Percentiles rank a stretch among this genome's conserved stretches.
Evolutionary conservation across 345 rosid species (phyloP).

Genomic region (Citrus medica): DNA sequence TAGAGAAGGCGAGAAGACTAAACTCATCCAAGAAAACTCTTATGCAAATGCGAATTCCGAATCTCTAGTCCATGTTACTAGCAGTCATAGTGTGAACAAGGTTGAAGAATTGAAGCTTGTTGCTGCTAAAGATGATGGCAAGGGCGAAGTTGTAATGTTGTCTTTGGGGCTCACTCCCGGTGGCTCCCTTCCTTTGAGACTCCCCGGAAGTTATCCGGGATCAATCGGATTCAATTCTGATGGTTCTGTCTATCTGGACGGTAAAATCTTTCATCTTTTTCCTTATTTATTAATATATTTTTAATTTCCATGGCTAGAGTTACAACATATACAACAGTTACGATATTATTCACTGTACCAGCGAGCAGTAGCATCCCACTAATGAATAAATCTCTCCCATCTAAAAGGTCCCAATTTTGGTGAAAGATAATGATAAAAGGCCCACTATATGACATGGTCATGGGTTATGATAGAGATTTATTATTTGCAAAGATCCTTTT

Average conservation of each 20-base stretch:
- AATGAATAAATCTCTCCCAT: constrained; percentile 12
- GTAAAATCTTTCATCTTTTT: constrained; percentile 31
- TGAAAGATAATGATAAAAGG: constrained; percentile 9
- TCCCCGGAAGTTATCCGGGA: constrained; percentile 82
- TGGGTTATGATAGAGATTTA: not conserved
- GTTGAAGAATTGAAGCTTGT: constrained; percentile 41
- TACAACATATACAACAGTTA: not conserved
- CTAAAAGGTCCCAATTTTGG: constrained; percentile 2
- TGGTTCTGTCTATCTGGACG: constrained; percentile 82
- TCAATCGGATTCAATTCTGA: constrained; percentile 87
- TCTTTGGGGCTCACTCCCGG: constrained; percentile 70
- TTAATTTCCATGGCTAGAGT: not conserved
- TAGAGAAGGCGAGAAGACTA: constrained; percentile 61
- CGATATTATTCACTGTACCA: not conserved
- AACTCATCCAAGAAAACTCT: constrained; percentile 48
- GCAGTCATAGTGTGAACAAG: constrained; percentile 20
- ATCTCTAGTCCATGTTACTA: constrained; percentile 36
- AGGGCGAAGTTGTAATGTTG: constrained; percentile 29
- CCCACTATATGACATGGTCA: constrained; percentile 15
- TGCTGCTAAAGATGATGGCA: constrained; percentile 31
- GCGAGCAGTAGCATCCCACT: constrained; percentile 30
- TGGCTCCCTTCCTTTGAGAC: constrained; percentile 46
- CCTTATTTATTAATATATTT: not conserved
- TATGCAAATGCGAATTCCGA: constrained; percentile 43
- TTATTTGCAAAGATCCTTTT: not conserved